Percentiles rank a stretch among this genome's conserved stretches.
phyloP scores from a whole-genome alignment of 305 asterid genomes.

The Nicotiana rustica region DNA sequence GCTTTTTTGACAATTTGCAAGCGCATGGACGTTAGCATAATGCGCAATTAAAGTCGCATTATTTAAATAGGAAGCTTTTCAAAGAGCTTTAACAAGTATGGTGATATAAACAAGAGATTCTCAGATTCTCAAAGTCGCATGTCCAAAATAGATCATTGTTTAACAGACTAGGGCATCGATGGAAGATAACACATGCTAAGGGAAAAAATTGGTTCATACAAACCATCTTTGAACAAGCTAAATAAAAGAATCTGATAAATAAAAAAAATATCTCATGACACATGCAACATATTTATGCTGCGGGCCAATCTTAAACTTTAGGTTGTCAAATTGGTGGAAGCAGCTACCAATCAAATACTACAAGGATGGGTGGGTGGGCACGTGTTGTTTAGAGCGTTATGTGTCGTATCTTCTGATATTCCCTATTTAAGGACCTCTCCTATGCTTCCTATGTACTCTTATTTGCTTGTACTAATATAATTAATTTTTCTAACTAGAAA shows the following conservation, averaged over 20 bases:
- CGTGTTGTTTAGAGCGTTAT: not conserved
- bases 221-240: slow-evolving; percentile 12
- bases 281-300: slow-evolving; percentile 5
- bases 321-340: not conserved
- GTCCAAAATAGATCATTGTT: slow-evolving; percentile 21
- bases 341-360: not conserved
- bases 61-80: not conserved
- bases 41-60: not conserved
- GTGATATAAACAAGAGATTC: not conserved
- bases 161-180: not conserved
- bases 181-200: not conserved
- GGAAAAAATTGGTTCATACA: not conserved
- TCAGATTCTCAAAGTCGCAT: not conserved
- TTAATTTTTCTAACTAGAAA: slow-evolving; percentile 8
- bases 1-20: not conserved
- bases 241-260: not conserved
- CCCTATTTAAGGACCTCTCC: not conserved
- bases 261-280: not conserved
- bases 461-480: not conserved
- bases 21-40: not conserved
- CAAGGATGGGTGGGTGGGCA: not conserved
- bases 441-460: not conserved
- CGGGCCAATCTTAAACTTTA: not conserved
- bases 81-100: not conserved
- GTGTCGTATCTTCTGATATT: not conserved